phyloP scores from a whole-genome alignment of 78 protist species.

The Trichosphaerium sp. region DNA sequence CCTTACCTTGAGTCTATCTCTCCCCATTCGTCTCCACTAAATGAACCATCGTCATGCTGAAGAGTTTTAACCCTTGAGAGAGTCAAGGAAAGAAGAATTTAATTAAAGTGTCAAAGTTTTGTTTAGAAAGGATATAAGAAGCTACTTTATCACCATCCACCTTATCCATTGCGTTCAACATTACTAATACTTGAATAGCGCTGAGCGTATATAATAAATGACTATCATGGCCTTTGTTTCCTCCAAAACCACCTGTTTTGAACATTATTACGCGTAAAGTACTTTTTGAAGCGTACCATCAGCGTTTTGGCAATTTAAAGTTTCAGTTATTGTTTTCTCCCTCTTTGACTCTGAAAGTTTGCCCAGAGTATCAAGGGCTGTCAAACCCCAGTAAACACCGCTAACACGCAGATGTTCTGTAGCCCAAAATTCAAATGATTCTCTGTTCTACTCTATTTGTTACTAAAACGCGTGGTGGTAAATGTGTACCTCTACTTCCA shows the following conservation, averaged over 20 bases:
- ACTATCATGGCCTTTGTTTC: conserved; percentile 84
- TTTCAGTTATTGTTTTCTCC: conserved; percentile 44
- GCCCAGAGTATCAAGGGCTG: conserved; percentile 58
- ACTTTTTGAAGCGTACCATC: conserved; percentile 20
- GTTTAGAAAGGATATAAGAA: conserved; percentile 14
- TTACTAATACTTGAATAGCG: conserved; percentile 86
- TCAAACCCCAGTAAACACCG: conserved; percentile 89
- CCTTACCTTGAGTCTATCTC: conserved; percentile 84
- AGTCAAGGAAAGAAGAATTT: neutral
- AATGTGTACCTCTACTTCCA: too few relatives aligned
- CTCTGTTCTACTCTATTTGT: too few relatives aligned
- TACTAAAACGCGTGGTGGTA: too few relatives aligned
- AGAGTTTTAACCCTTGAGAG: conserved; percentile 43
- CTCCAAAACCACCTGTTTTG: conserved; percentile 93
- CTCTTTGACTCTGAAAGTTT: conserved; percentile 29
- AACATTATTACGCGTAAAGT: neutral
- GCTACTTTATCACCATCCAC: conserved; percentile 39
- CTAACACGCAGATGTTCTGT: conserved; percentile 86
- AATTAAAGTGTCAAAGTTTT: neutral
- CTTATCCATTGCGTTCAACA: conserved; percentile 48
- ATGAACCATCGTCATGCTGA: conserved; percentile 93
- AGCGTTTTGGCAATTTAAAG: conserved; percentile 55
- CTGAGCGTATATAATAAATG: conserved; percentile 91
- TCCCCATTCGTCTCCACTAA: conserved; percentile 95
- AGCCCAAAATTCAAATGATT: conserved; percentile 64